phyloP scores from a whole-genome alignment of 768 basidiomycete genomes.

The Neoboletus brunneissimus region DNA sequence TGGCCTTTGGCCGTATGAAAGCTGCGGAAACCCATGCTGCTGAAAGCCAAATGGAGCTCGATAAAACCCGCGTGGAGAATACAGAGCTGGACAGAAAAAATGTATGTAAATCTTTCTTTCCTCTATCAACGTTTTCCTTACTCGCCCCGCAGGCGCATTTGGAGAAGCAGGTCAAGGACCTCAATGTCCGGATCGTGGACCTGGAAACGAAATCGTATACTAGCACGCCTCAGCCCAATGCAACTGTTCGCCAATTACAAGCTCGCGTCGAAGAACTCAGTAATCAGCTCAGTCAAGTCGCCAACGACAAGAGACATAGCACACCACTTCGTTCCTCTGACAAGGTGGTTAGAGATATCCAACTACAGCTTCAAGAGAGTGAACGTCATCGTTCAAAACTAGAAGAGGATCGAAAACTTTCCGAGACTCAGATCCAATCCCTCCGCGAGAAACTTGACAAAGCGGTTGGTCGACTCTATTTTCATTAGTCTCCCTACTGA shows the following conservation, averaged over 20 bases:
- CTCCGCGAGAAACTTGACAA: slow-evolving; percentile 61
- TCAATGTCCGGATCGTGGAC: slow-evolving; percentile 80
- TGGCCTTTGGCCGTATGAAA: slow-evolving; percentile 75
- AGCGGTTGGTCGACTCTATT: slow-evolving; percentile 44
- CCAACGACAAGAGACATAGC: slow-evolving; percentile 40
- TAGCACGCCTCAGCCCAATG: slow-evolving; percentile 56
- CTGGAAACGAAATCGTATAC: slow-evolving; percentile 76
- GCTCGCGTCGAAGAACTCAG: slow-evolving; percentile 70
- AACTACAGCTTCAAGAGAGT: slow-evolving; percentile 54
- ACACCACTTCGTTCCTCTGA: slow-evolving; percentile 41
- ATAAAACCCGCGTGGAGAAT: slow-evolving; percentile 76
- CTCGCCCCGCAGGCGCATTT: slow-evolving; percentile 56
- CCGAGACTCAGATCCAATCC: slow-evolving; percentile 54
- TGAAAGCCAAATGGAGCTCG: slow-evolving; percentile 74
- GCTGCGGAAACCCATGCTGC: slow-evolving; percentile 74
- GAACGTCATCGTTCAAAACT: slow-evolving; percentile 60
- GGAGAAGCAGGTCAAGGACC: slow-evolving; percentile 82
- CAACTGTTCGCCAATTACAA: slow-evolving; percentile 59
- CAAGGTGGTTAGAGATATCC: slow-evolving; percentile 50
- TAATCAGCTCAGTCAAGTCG: slow-evolving; percentile 40
- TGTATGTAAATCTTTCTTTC: slow-evolving; percentile 38
- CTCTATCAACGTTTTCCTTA: background rate
- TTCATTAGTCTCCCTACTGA: slow-evolving; percentile 1
- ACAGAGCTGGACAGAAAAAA: slow-evolving; percentile 76
- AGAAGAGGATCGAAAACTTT: slow-evolving; percentile 62